These are phyloP conservation scores for Magnusiomyces magnusii DNA, from an alignment of 1,139 yeast species.

Conservation along the genomic window DNA sequence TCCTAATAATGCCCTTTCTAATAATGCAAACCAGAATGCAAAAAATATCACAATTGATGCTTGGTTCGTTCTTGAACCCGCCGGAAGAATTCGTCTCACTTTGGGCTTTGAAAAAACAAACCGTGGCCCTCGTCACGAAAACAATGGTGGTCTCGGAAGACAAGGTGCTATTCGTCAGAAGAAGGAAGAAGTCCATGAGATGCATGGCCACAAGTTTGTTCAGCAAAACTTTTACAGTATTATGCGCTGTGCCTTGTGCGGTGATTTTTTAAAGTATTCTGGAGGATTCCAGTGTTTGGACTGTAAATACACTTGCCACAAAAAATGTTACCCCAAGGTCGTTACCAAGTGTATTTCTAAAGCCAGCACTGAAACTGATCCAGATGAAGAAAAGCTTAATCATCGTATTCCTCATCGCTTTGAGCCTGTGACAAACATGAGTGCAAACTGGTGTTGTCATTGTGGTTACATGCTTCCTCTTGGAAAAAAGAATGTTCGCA, in stretches of 20 bases:
- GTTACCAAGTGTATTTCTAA: constrained; percentile 94
- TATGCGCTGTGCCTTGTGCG: constrained; percentile 96
- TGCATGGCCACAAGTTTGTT: constrained; percentile 94
- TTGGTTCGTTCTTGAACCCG: constrained; percentile 94
- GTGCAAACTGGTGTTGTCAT: constrained; percentile 99
- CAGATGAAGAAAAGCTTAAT: constrained; percentile 84
- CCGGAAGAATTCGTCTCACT: constrained; percentile 76
- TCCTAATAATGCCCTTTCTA: background rate
- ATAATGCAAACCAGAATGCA: background rate
- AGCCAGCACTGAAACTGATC: constrained; percentile 74
- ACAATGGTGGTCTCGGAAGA: constrained; percentile 79
- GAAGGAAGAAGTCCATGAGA: constrained; percentile 91
- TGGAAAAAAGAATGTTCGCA: constrained; percentile 91
- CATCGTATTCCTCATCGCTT: constrained; percentile 97
- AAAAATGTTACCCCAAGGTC: constrained; percentile 87
- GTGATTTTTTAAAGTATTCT: constrained; percentile 78
- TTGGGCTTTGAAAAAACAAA: constrained; percentile 72
- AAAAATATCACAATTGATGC: constrained; percentile 42
- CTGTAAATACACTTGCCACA: constrained; percentile 89
- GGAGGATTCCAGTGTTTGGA: constrained; percentile 97
- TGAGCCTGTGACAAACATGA: constrained; percentile 82
- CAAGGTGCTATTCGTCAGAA: constrained; percentile 96
- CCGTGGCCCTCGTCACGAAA: constrained; percentile 41
- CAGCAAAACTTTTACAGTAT: constrained; percentile 93
- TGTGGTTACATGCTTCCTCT: constrained; percentile 95